Evolutionary conservation across 352 stramenopile species (phyloP).

Genomic region (Phytophthora boehmeriae): DNA sequence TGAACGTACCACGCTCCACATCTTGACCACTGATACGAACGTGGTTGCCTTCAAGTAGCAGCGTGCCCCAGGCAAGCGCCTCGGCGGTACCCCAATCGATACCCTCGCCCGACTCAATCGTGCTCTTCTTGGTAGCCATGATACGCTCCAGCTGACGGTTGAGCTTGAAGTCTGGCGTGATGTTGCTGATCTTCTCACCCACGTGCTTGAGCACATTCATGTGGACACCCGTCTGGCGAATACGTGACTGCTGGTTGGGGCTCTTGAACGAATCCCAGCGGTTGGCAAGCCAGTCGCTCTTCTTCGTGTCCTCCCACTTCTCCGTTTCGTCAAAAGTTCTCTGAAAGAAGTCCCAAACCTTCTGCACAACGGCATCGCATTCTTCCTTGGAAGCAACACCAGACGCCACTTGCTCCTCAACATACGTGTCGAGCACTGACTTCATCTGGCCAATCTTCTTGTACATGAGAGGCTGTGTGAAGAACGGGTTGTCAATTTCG

Average conservation of each 20-base stretch:
- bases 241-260: constrained; percentile 91
- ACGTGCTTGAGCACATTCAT: constrained; percentile 92
- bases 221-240: constrained; percentile 94
- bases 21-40: constrained; percentile 90
- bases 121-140: constrained; percentile 83
- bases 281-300: constrained; percentile 95
- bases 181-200: constrained; percentile 80
- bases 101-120: constrained; percentile 79
- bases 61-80: constrained; percentile 81
- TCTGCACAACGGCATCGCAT: constrained; percentile 82
- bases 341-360: constrained; percentile 91
- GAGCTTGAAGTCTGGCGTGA: constrained; percentile 79
- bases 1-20: constrained; percentile 90
- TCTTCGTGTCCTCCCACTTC: constrained; percentile 90
- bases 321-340: constrained; percentile 93
- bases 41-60: constrained; percentile 87
- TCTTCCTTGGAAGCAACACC: constrained; percentile 81
- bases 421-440: constrained; percentile 79
- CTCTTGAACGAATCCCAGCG: constrained; percentile 97
- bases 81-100: constrained; percentile 91
- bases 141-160: constrained; percentile 89
- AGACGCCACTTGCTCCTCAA: constrained; percentile 58
- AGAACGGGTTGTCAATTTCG: constrained; percentile 92
- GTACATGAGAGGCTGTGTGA: constrained; percentile 92
- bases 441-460: constrained; percentile 88